Base-by-base conservation (phyloP, 371 early-diverging fungal species). In the Lichtheimia ornata region DNA sequence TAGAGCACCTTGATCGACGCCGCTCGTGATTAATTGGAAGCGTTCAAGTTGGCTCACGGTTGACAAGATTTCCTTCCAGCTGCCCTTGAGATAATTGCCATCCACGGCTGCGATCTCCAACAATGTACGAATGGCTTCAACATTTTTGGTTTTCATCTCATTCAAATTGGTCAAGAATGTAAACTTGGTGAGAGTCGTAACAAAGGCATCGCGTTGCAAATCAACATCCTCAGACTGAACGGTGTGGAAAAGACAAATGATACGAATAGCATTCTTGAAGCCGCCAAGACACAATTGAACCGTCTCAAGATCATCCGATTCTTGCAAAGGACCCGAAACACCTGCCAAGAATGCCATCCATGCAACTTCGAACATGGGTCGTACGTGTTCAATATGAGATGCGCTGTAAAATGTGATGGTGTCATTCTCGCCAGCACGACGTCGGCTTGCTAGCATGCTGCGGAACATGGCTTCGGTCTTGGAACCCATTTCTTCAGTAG, bases 271-370 rank as follows among this genome's bases (percentile, higher is more conserved):
- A 54, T 82, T 72, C 63, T 92, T 91, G 74, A 96, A 91, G 0
- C 95, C 96, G 2, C 89, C 87, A 20, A 97, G 69, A 51, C 89
- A 87, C 18, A 86, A 78, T 0, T 80, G 78, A 0, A 92, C 83
- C 0, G 82, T 84, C 17, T 90, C 82, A 2, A 87, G 70, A 62
- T 94, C 93, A 20, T 91, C 87, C 12, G 87, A 84, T 56, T 93
- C 91, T 73, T 97, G 95, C 47, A 96, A 74, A 3, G 94, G 91
- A 27, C 86, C 87, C n/a, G 89, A 89, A 17, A 94, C 73, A 24
- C 91, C 93, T 0, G 95, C 91, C 50, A 97, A 77, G 52, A 94
- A 82, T 0, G 94, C 83, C 84, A 93, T 94, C 97, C 97, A 97
- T 11, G 91, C 84, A 11, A 91, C 80, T 57, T 90, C 91, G 80